These are phyloP conservation scores for Termitomyces eurrhizus DNA, from an alignment of 768 basidiomycete genomes.

Conservation along the genomic window DNA sequence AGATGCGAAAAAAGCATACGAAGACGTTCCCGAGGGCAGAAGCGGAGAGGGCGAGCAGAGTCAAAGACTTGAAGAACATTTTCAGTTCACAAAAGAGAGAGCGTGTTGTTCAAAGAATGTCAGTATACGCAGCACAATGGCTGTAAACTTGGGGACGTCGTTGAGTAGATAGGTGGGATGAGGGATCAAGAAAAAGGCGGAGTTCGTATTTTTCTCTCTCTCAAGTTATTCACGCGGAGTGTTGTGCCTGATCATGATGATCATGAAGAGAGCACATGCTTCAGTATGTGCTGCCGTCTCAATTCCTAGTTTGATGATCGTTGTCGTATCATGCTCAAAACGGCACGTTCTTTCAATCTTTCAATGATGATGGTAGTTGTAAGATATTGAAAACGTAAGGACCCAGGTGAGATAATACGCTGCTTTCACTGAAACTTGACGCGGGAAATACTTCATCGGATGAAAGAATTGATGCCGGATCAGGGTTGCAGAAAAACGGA, in stretches of 20 bases:
- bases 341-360: not conserved
- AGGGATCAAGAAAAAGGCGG: slow-evolving; percentile 11
- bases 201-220: slow-evolving; percentile 11
- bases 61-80: slow-evolving; percentile 51
- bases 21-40: slow-evolving; percentile 54
- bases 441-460: not conserved
- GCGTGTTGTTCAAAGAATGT: slow-evolving; percentile 38
- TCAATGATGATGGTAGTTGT: not conserved
- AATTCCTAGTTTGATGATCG: not conserved
- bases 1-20: slow-evolving; percentile 36
- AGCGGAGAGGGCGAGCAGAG: slow-evolving; percentile 48
- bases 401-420: not conserved
- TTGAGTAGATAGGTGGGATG: not conserved
- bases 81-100: slow-evolving; percentile 20
- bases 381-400: not conserved
- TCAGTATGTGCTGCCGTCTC: not conserved
- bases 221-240: not conserved
- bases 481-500: not conserved
- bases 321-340: not conserved
- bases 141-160: slow-evolving; percentile 10
- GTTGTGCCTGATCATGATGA: not conserved
- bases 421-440: not conserved
- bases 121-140: slow-evolving; percentile 19
- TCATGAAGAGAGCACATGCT: not conserved
- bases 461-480: not conserved